phyloP scores from a whole-genome alignment of 768 basidiomycete species.

The Cystobasidium tubakii region DNA sequence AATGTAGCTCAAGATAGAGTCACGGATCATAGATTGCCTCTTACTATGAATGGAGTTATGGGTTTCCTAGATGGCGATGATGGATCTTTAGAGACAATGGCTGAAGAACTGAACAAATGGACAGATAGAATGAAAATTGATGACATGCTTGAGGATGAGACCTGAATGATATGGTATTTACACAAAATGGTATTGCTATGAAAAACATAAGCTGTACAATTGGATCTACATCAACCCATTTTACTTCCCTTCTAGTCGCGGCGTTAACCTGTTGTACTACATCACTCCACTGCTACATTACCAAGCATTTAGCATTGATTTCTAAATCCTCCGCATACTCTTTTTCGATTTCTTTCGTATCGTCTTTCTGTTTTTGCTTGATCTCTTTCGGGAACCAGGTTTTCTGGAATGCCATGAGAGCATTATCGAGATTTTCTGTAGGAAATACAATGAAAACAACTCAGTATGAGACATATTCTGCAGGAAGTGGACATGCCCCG shows the following conservation, averaged over 20 bases:
- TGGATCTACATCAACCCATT: no score
- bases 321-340: constrained; percentile 65
- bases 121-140: constrained; percentile 48
- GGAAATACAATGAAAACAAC: not conserved
- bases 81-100: constrained; percentile 47
- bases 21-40: constrained; percentile 81
- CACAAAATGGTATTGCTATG: no score
- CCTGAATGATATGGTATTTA: no score
- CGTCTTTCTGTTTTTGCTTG: constrained; percentile 64
- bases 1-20: constrained; percentile 81
- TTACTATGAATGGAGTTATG: constrained; percentile 56
- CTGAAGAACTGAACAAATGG: constrained; percentile 47
- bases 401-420: constrained; percentile 74
- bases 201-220: no score
- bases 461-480: not conserved
- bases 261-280: no score
- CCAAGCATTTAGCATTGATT: constrained; percentile 14
- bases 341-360: constrained; percentile 65
- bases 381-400: constrained; percentile 88
- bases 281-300: not conserved
- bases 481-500: no score
- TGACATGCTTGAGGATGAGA: constrained; percentile 45
- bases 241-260: no score
- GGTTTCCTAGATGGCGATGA: constrained; percentile 53
- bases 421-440: constrained; percentile 71